These are phyloP conservation scores for Penicillium sp. DNA, from an alignment of 2,329 filamentous ascomycete species.

Conservation along the genomic window DNA sequence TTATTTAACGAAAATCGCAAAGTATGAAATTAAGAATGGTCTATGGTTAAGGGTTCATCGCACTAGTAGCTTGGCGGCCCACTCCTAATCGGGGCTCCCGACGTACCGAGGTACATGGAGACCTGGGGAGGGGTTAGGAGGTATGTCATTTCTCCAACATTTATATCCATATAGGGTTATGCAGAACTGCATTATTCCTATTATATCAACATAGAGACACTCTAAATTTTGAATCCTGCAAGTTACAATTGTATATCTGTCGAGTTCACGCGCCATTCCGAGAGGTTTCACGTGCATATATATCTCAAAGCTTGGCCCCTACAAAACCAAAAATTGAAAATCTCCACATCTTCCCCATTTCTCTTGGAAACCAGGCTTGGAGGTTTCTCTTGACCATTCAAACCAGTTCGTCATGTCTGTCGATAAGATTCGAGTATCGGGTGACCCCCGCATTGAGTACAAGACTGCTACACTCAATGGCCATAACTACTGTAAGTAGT, in stretches of 20 bases:
- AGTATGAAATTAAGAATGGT: too few species aligned
- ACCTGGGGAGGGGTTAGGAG: neutral
- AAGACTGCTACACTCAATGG: constrained; percentile 65
- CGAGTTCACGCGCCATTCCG: neutral
- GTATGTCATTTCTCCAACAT: neutral
- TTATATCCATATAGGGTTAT: too few species aligned
- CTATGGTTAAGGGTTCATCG: neutral
- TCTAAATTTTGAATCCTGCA: too few species aligned
- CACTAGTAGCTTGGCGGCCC: neutral
- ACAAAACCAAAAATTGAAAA: too few species aligned
- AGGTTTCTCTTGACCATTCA: neutral
- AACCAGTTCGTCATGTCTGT: constrained; percentile 45
- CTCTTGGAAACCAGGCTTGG: neutral
- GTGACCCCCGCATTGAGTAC: constrained; percentile 66
- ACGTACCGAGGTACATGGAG: neutral
- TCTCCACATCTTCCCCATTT: neutral
- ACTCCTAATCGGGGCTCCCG: too few species aligned
- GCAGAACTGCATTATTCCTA: too few species aligned
- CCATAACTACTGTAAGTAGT: constrained; percentile 61
- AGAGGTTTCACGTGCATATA: constrained; percentile 4
- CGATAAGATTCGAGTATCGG: constrained; percentile 62
- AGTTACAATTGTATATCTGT: neutral
- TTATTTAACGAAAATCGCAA: too few species aligned
- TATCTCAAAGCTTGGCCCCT: neutral
- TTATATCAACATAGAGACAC: neutral